These are phyloP conservation scores for Eucalyptus tenuipes DNA, from an alignment of 345 rosid species.

Conservation along the genomic window DNA sequence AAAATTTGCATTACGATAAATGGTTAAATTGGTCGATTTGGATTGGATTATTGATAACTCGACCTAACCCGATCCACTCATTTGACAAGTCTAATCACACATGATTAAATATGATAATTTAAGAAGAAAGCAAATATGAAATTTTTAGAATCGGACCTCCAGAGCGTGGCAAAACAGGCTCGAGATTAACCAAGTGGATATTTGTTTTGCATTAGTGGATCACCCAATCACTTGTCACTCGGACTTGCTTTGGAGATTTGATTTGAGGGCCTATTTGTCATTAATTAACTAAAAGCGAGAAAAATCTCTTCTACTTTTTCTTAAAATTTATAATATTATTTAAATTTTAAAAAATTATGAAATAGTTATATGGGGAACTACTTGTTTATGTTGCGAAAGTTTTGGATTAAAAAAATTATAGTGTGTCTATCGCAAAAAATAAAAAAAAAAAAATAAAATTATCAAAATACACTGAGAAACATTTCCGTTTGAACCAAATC, in stretches of 20 bases:
- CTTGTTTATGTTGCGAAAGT: neutral
- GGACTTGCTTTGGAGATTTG: neutral
- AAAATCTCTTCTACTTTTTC: neutral
- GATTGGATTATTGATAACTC: fast-evolving
- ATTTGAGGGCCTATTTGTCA: neutral
- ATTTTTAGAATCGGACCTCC: neutral
- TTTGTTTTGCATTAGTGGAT: neutral
- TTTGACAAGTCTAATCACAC: neutral
- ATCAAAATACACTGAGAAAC: neutral
- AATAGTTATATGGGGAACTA: neutral
- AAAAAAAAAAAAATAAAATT: neutral
- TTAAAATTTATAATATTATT: neutral
- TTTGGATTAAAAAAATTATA: neutral
- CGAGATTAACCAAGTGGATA: neutral
- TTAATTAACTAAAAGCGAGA: neutral
- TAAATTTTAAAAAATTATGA: neutral
- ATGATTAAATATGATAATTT: neutral
- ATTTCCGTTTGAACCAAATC: neutral
- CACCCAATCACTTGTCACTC: neutral
- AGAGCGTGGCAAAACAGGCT: neutral
- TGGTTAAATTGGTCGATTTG: fast-evolving
- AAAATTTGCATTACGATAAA: fast-evolving
- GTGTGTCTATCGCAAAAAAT: neutral
- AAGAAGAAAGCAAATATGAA: neutral
- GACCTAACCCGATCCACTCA: fast-evolving